Evolutionary conservation across 2,329 filamentous ascomycete genomes (phyloP), one percentile per base, ranked within the genome.

Genomic region (Arthrobotrys conoides): DNA sequence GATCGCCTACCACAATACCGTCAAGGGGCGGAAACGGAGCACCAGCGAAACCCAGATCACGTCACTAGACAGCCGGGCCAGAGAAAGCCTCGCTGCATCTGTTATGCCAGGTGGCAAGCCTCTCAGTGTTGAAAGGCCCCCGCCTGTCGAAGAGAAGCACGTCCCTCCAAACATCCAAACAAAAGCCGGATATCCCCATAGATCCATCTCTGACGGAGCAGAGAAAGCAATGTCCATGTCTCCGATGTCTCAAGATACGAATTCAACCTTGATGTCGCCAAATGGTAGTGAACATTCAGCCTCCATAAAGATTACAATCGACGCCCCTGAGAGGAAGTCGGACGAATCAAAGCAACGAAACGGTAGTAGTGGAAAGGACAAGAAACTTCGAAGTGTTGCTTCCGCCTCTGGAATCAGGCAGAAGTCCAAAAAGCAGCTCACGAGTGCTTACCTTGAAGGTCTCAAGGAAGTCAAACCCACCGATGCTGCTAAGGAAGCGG

Each of bases 381-480:
- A 79, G 76, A 75, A 73, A 22, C 64, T 79, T 27, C 69, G 76
- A 18, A 70, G 49, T 33, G 76, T 79, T 10, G 76, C 76, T 4
- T 79, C 76, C 10, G 76, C 76, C 24, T 79, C 76, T 8, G 76
- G 76, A 6, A 73, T 79, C 30, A 27, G 76, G 48, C 76, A 91
- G 88, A 94, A 95, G 85, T 90, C 90, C 65, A 99, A 99, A 86
- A 96, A 98, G 84, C 81, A 81, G 38, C 91, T 93, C 73, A 99
- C 96, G 0, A 97, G 94, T 82, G 96, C 96, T 0, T 99, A 98
- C 84, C 93, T 91, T 18, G 91, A 93, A 33, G 96, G 96, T 0
- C 86, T 98, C 48, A 89, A 92, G 81, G 94, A 94, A 84, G 92
- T 95, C 77, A 86, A 89, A 0, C 96, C 96, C 0, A 87, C 90